Evolutionary conservation across 164 flowering plant genomes (phyloP), one percentile per base, ranked within the genome.

Genomic region (Umbilicus rupestris): DNA sequence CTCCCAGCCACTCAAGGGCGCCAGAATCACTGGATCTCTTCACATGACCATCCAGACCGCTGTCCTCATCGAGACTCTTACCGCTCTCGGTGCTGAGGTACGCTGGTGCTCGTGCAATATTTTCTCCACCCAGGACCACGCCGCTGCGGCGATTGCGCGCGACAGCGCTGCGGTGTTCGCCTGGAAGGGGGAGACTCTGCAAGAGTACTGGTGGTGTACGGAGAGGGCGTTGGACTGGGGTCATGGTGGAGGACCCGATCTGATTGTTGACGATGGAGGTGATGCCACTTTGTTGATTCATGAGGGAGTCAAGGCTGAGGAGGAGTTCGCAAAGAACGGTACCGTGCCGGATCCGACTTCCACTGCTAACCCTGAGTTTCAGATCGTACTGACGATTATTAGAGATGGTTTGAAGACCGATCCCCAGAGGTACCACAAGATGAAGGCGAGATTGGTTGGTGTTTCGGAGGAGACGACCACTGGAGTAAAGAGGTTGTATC

Each of bases 201-300:
- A 84, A 78, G 92, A 86, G 82, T 86, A 86, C 79, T 86, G 92
- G 92, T 86, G 92, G 92, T 86, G 92, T 75, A 86, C 92, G 6
- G 92, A 86, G 85, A 46, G 89, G 0, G 82, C 92, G 16, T 81
- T 86, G 44, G 92, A 86, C 63, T 86, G 92, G 92, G 92, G 91
- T 22, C 82, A 87, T 16, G 82, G 71, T 19, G 91, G 89, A 39
- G 91, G 91, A 0, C 92, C 92, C 1, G 92, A 86, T 66, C 79
- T 86, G 65, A 86, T 86, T 62, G 92, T 86, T n/a, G 92, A 86
- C 64, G 92, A 86, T 62, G 92, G 92, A 0, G 92, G 92, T 49
- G 92, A 86, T 44, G 83, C 84, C 20, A 86, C 92, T n/a, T 68
- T 86, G 39, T 59, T 86, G 75, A 86, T 86, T 75, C 92, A 86